phyloP scores from a whole-genome alignment of 1,139 yeast species.

The Hyphopichia fennica region DNA sequence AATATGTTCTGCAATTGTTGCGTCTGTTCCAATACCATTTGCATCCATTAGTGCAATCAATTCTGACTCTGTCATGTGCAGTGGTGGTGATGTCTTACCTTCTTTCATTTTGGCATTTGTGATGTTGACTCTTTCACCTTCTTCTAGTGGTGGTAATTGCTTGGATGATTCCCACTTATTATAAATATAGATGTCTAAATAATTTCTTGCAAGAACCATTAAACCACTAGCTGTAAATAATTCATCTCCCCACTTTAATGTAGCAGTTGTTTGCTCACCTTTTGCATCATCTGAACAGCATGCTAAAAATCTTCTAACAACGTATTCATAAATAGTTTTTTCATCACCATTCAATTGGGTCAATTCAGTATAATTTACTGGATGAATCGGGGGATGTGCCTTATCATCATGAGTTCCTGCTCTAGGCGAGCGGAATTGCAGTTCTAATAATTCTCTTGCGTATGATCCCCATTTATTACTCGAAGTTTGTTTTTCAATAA shows the following conservation, averaged over 20 bases:
- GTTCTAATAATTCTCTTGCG: conserved; percentile 33
- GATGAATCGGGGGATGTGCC: conserved; percentile 99
- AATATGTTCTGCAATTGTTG: conserved; percentile 97
- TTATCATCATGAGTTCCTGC: conserved; percentile 84
- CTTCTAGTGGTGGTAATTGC: conserved; percentile 62
- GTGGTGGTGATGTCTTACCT: conserved; percentile 81
- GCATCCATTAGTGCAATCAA: conserved; percentile 92
- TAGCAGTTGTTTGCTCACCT: conserved; percentile 67
- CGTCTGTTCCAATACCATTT: conserved; percentile 98
- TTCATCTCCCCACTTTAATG: conserved; percentile 78
- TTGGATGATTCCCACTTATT: conserved; percentile 72
- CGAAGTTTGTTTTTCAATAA: conserved; percentile 60
- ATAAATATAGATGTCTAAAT: conserved; percentile 77
- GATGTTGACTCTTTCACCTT: conserved; percentile 57
- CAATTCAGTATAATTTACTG: conserved; percentile 54
- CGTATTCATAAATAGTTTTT: conserved; percentile 79
- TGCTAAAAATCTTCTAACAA: conserved; percentile 84
- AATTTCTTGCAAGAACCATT: conserved; percentile 70
- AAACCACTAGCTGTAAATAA: conserved; percentile 69
- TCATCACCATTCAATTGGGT: conserved; percentile 47
- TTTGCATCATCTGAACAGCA: conserved; percentile 90
- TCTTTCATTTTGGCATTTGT: conserved; percentile 58
- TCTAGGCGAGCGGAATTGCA: conserved; percentile 61
- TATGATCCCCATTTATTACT: conserved; percentile 51
- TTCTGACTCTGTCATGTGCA: conserved; percentile 86